phyloP scores from a whole-genome alignment of 1,139 yeast species.

The Saccharomycopsis crataegensis region DNA sequence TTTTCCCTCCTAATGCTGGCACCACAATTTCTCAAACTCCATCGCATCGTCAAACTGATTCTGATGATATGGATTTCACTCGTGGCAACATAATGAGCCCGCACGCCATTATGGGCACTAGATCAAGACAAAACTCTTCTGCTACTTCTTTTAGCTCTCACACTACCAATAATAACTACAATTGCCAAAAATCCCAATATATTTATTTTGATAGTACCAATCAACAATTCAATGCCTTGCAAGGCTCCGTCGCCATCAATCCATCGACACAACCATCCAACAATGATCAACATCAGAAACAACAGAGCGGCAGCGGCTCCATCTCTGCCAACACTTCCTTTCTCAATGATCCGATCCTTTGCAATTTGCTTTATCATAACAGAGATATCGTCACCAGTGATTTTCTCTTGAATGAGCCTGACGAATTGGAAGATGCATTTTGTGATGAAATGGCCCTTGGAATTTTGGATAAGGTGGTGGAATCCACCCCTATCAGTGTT shows the following conservation, averaged over 20 bases:
- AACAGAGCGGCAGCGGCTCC: background rate
- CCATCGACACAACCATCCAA: background rate
- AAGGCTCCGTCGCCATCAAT: background rate
- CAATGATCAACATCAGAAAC: background rate
- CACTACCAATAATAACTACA: conserved; percentile 1
- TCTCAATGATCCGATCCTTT: conserved; percentile 11
- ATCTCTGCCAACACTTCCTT: background rate
- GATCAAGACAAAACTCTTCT: conserved; percentile 17
- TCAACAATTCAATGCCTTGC: no score
- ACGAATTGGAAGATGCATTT: conserved; percentile 11
- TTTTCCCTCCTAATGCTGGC: background rate
- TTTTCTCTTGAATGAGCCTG: background rate
- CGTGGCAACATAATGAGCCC: background rate
- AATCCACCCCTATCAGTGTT: background rate
- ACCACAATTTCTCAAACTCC: background rate
- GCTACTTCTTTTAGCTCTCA: conserved; percentile 17
- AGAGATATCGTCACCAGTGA: conserved; percentile 1
- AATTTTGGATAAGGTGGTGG: conserved; percentile 14
- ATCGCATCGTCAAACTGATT: background rate
- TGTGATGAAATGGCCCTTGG: conserved; percentile 18
- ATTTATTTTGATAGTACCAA: background rate
- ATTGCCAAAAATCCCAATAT: background rate
- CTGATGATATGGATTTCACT: background rate
- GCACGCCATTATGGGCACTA: background rate
- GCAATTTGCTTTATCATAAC: conserved; percentile 3